phyloP scores from a whole-genome alignment of 2,329 filamentous ascomycete genomes.

The Trichoderma guizhouense region DNA sequence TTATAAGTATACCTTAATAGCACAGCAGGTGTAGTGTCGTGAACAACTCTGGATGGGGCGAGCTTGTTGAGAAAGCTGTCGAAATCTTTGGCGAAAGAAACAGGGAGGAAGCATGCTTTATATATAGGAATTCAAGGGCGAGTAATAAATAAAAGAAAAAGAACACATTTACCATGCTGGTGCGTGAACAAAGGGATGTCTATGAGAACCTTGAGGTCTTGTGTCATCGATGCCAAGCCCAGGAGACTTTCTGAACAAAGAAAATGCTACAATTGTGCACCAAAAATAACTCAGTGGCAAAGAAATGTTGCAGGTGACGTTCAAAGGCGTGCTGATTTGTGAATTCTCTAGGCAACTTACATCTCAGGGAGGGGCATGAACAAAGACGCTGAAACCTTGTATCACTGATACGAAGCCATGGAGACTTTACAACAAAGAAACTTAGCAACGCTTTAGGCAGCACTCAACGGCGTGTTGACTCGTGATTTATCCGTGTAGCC shows the following conservation, averaged over 20 bases:
- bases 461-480: not conserved
- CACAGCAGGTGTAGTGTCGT: not conserved
- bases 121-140: not conserved
- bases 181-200: not conserved
- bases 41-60: not conserved
- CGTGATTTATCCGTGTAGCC: not conserved
- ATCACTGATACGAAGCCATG: too few species aligned
- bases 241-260: not conserved
- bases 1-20: not conserved
- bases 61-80: not conserved
- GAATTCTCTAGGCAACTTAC: too few species aligned
- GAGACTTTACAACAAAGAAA: not conserved
- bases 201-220: not conserved
- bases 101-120: not conserved
- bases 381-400: too few species aligned
- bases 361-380: too few species aligned
- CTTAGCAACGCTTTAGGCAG: not conserved
- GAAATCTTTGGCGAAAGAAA: not conserved
- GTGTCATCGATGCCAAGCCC: not conserved
- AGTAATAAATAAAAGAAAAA: not conserved
- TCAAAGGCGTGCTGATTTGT: too few species aligned
- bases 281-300: not conserved
- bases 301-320: not conserved
- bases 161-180: not conserved
- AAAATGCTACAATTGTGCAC: not conserved